Evolutionary conservation across 2,329 filamentous ascomycete genomes (phyloP).

Genomic region (Acrocalymma vagum): DNA sequence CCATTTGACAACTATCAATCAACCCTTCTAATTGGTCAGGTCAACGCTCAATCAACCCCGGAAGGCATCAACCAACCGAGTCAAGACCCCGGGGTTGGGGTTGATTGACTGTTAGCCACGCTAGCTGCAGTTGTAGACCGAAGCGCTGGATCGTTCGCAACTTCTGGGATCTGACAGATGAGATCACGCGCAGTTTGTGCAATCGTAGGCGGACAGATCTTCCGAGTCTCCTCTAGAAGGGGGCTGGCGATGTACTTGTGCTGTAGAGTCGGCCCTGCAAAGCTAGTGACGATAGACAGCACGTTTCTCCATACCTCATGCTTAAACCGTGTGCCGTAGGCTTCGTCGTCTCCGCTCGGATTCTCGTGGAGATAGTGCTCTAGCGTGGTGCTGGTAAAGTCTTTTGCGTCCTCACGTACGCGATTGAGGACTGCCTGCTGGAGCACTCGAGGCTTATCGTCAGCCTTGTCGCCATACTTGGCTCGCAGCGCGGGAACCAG

Average conservation of each 20-base stretch:
- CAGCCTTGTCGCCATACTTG: slow-evolving; percentile 3
- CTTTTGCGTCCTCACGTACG: slow-evolving; percentile 1
- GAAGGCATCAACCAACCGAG: too few relatives aligned
- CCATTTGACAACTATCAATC: too few relatives aligned
- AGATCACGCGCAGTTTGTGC: slow-evolving; percentile 1
- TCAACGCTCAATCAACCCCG: too few relatives aligned
- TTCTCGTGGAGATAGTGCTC: slow-evolving; percentile 10
- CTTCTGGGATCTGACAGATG: background rate
- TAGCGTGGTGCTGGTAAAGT: slow-evolving; percentile 4
- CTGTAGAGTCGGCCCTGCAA: slow-evolving; percentile 7
- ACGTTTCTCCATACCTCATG: slow-evolving; percentile 7
- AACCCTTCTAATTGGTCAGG: too few relatives aligned
- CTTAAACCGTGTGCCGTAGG: slow-evolving; percentile 9
- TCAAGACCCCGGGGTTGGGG: too few relatives aligned
- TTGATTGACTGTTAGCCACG: too few relatives aligned
- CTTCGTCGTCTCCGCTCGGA: slow-evolving; percentile 5
- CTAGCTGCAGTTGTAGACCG: too few relatives aligned
- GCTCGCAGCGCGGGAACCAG: background rate
- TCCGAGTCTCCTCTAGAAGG: slow-evolving; percentile 3
- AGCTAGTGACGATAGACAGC: slow-evolving; percentile 5
- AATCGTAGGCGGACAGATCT: slow-evolving; percentile 6
- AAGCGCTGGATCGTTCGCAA: too few relatives aligned
- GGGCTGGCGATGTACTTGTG: slow-evolving; percentile 6
- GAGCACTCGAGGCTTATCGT: slow-evolving; percentile 6
- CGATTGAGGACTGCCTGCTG: slow-evolving; percentile 1